A percentile compares a stretch with the other conserved stretches of the same genome.
Evolutionary conservation across 2,329 filamentous ascomycete genomes (phyloP).

Genomic region (Beauveria scarabaeidicola): DNA sequence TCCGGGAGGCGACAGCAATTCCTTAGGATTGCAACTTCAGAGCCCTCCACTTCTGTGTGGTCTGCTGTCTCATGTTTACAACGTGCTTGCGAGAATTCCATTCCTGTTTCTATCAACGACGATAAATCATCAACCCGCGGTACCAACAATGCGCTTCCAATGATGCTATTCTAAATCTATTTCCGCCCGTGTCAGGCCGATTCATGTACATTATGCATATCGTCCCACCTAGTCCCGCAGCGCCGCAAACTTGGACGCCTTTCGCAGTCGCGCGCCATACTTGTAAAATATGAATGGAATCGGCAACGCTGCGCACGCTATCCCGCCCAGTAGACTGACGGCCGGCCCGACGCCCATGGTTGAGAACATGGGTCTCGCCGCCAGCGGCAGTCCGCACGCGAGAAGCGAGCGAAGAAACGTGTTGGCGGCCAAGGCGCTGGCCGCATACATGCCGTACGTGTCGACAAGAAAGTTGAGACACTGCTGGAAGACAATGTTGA

Average conservation of each 20-base stretch:
- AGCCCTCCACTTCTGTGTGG: no score
- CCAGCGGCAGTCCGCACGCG: constrained; percentile 51
- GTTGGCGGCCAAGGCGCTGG: constrained; percentile 55
- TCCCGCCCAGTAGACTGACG: constrained; percentile 36
- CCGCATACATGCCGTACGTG: constrained; percentile 48
- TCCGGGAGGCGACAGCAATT: no score
- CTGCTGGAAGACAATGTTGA: constrained; percentile 41
- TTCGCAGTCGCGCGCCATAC: constrained; percentile 36
- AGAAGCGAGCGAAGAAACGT: constrained; percentile 43
- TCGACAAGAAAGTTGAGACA: constrained; percentile 48
- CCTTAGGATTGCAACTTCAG: no score
- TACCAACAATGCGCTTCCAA: not conserved
- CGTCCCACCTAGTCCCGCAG: constrained; percentile 12
- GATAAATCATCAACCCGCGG: not conserved
- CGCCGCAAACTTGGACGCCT: constrained; percentile 30
- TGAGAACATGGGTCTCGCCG: constrained; percentile 51
- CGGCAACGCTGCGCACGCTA: constrained; percentile 37
- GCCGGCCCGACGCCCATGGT: constrained; percentile 54
- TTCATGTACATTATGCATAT: not conserved
- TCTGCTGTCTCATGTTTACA: no score
- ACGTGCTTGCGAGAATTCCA: no score
- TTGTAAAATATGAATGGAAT: constrained; percentile 52
- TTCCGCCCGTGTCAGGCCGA: not conserved
- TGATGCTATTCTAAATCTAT: not conserved
- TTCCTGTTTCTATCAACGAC: no score